Conservation (phyloP, 2,329 filamentous ascomycete species). For the Talaromyces sp. region DNA sequence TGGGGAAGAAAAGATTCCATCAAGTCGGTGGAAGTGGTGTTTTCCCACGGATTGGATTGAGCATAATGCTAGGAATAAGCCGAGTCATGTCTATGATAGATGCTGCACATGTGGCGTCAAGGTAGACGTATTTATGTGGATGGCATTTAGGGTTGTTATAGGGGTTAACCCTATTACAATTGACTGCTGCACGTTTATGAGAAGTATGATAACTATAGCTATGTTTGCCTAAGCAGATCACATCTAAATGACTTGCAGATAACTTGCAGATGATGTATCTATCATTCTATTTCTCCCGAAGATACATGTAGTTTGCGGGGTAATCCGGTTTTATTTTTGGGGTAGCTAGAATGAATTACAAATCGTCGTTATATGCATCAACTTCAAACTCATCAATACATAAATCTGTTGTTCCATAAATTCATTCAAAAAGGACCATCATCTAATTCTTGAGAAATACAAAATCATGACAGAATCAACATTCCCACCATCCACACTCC, state of each 20-base stretch:
- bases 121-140: not conserved
- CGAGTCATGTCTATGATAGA: not conserved
- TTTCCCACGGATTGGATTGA: not conserved
- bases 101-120: not conserved
- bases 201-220: no score
- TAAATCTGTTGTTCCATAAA: no score
- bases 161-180: no score
- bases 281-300: not conserved
- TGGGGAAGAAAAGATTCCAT: not conserved
- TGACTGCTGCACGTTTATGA: no score
- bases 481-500: conserved; percentile 35
- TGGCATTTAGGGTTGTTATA: no score
- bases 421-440: not conserved
- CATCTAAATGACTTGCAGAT: no score
- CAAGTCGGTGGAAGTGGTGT: not conserved
- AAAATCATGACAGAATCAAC: conserved; percentile 17
- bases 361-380: not conserved
- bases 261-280: not conserved
- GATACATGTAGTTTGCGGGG: not conserved
- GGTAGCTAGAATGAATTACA: not conserved
- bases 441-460: not conserved
- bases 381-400: not conserved
- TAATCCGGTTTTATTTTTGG: not conserved
- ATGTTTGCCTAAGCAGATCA: no score
- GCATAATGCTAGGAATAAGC: not conserved